These are phyloP conservation scores for Trifolium dubium DNA, from an alignment of 306 rosid genomes.

Conservation along the genomic window DNA sequence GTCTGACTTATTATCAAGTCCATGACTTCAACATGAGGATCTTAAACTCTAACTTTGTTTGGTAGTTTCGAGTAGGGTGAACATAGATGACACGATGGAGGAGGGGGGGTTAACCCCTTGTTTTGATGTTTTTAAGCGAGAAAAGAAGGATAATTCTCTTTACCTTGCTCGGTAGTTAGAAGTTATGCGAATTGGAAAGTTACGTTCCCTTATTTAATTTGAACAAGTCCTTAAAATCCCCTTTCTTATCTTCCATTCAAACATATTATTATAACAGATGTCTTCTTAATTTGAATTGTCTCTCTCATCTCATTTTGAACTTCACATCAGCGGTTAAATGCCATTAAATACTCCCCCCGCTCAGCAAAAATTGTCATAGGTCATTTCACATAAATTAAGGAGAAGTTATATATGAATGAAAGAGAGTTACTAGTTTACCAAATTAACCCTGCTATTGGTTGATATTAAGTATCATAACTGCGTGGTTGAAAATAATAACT, in stretches of 20 bases:
- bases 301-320: constrained; percentile 31
- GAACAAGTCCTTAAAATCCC: not conserved
- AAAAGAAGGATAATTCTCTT: constrained; percentile 17
- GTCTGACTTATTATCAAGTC: constrained; percentile 15
- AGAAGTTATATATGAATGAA: not conserved
- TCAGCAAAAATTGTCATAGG: not conserved
- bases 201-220: constrained; percentile 28
- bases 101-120: not conserved
- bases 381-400: not conserved
- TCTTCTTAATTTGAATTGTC: constrained; percentile 3
- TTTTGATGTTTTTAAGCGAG: constrained; percentile 29
- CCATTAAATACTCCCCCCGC: constrained; percentile 3
- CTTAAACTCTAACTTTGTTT: constrained; percentile 32
- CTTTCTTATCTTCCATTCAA: not conserved
- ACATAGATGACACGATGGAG: not conserved
- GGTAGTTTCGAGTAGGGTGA: not conserved
- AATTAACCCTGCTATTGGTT: too few species aligned
- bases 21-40: constrained; percentile 25
- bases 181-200: constrained; percentile 12
- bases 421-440: not conserved
- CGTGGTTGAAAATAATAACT: not conserved
- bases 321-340: constrained; percentile 24
- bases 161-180: constrained; percentile 14
- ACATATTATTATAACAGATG: not conserved
- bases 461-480: not conserved